Percentiles rank a stretch among this genome's conserved stretches.
Conservation (phyloP, 192 early-diverging fungal genomes). For the Cetraspora pellucida region DNA sequence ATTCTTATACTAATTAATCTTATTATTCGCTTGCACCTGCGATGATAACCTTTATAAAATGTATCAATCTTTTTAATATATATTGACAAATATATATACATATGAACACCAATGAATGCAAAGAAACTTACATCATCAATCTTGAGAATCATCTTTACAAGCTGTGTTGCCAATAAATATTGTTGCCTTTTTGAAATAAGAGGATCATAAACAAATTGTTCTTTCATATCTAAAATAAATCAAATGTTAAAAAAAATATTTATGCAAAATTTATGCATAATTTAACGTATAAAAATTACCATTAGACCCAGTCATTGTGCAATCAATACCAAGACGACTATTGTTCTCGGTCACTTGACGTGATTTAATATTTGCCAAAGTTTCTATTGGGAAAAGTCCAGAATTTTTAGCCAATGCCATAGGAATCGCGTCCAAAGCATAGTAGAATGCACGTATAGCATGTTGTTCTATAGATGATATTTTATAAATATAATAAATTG, state of each 20-base stretch:
- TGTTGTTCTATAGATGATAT: conserved; percentile 96
- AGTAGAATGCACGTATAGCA: conserved; percentile 98
- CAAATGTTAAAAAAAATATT: neutral
- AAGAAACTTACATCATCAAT: conserved; percentile 75
- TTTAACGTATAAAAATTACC: conserved; percentile 40
- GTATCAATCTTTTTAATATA: too few relatives aligned
- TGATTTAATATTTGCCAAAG: conserved; percentile 93
- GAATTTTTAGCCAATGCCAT: conserved; percentile 96
- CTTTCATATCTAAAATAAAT: conserved; percentile 80
- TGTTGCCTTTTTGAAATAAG: conserved; percentile 99
- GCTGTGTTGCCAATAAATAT: conserved; percentile 94
- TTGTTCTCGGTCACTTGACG: conserved; percentile 88
- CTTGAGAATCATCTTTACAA: conserved; percentile 99
- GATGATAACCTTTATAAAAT: too few relatives aligned
- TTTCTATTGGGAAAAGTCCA: conserved; percentile 95
- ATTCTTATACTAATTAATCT: too few relatives aligned
- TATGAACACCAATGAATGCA: too few relatives aligned
- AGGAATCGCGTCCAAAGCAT: conserved; percentile 94
- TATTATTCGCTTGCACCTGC: too few relatives aligned
- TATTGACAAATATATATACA: too few relatives aligned
- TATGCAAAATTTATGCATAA: neutral
- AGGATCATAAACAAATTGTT: conserved; percentile 98
- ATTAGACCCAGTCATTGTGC: conserved; percentile 88
- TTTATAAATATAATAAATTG: conserved; percentile 32
- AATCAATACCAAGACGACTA: conserved; percentile 92